Base-by-base conservation (phyloP, 495 filamentous ascomycete species). In the Hyaloscypha bicolor region DNA sequence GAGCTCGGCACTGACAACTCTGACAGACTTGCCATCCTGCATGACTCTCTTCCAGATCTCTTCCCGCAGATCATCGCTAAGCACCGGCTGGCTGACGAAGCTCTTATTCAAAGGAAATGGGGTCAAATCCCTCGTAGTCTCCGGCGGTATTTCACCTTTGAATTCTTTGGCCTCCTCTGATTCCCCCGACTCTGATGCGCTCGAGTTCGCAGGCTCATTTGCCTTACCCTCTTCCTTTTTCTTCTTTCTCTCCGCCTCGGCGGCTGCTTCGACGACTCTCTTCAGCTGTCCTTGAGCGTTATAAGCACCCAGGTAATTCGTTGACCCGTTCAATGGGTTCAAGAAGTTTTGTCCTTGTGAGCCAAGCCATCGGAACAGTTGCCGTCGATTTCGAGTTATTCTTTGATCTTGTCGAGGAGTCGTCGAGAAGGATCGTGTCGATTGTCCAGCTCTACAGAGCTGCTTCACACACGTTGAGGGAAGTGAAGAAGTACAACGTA, bases 71-170 rank as follows among this genome's bases (percentile, higher is more conserved):
- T 83, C 83, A 65, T 94, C 91, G 65, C 88, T 90, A 73, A 98
- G 82, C 42, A 99, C 91, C 3, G 83, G 78, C 72, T 92, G 84
- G 74, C 88, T 92, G 31, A 77, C 70, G 77, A 96, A 99, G 19
- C 78, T 65, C n/a, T 65, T 71, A 75, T 98, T 98, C 48, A 85
- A 69, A 0, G 93, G 93, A 72, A 96, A 98, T 0, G 92, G 92
- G 58, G 4, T 9, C 21, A 68, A 30, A 60, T 75, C 73, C 2
- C 55, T 48, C 0, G n/a, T 21, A 6, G 56, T 58, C 39, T 72
- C 70, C 2, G 62, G 52, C 14, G 71, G 71, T 51, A 73, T 30
- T 9, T 63, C 31, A 35, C 33, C 58, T 29, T 48, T 55, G 16
- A 30, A 12, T 4, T 14, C 32, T 52, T 31, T 22, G 8, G 4